Evolutionary conservation across 2,329 filamentous ascomycete species (phyloP).

Genomic region (Penicillium sp.): DNA sequence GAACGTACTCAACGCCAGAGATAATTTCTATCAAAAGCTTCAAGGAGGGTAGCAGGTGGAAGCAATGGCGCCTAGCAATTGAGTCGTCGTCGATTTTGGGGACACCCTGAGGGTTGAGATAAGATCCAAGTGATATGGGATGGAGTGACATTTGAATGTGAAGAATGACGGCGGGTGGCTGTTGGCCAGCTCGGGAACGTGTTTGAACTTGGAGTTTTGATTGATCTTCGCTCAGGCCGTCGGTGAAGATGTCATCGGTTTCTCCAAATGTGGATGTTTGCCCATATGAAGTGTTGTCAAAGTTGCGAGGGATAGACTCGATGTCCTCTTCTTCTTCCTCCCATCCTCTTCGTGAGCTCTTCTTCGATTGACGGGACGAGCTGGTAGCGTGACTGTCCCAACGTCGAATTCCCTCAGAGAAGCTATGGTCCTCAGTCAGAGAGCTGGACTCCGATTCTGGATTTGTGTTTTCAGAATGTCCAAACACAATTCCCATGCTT

Average conservation of each 20-base stretch:
- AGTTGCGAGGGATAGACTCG: conserved; percentile 51
- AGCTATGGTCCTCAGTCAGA: conserved; percentile 19
- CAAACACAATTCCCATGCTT: conserved; percentile 45
- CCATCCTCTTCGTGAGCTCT: conserved; percentile 39
- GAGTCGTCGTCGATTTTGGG: conserved; percentile 19
- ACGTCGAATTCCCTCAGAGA: conserved; percentile 22
- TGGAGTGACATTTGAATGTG: conserved; percentile 71
- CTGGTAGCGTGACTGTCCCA: conserved; percentile 40
- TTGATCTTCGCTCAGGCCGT: conserved; percentile 40
- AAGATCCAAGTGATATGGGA: conserved; percentile 63
- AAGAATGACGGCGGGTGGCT: conserved; percentile 50
- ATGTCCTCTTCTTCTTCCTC: conserved; percentile 52
- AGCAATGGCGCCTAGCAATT: conserved; percentile 57
- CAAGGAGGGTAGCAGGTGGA: conserved; percentile 60
- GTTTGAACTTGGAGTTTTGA: conserved; percentile 35
- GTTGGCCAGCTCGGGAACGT: conserved; percentile 24
- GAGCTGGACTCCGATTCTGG: conserved; percentile 24
- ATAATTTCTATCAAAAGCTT: conserved; percentile 61
- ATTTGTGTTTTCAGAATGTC: conserved; percentile 36
- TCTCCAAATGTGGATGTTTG: conserved; percentile 38
- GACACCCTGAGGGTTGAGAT: conserved; percentile 48
- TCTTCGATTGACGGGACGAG: conserved; percentile 45
- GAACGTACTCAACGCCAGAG: conserved; percentile 66
- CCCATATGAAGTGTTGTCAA: conserved; percentile 32
- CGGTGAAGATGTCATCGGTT: conserved; percentile 44